Conservation (phyloP, 2,329 filamentous ascomycete species). For the Talaromyces pinophilus region DNA sequence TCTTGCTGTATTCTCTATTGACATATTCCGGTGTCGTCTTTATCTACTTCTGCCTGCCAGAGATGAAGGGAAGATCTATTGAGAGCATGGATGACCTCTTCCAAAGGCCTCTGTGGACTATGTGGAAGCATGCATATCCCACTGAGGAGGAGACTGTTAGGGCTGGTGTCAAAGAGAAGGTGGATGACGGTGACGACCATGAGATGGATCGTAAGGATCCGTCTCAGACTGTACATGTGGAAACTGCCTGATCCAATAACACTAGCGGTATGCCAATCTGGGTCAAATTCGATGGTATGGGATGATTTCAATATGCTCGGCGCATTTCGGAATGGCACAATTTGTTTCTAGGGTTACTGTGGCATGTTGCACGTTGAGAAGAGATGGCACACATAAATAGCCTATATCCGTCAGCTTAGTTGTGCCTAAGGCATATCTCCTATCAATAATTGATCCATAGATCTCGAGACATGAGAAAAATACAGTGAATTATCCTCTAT, state of each 20-base stretch:
- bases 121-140: constrained; percentile 46
- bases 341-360: too few relatives aligned
- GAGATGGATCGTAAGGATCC: constrained; percentile 16
- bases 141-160: constrained; percentile 39
- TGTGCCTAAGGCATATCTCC: too few relatives aligned
- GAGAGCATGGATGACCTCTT: constrained; percentile 41
- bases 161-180: constrained; percentile 33
- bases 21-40: constrained; percentile 41
- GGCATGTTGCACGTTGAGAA: too few relatives aligned
- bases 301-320: too few relatives aligned
- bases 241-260: not conserved
- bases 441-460: too few relatives aligned
- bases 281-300: too few relatives aligned
- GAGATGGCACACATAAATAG: too few relatives aligned
- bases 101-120: constrained; percentile 41
- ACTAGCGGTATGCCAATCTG: too few relatives aligned
- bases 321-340: too few relatives aligned
- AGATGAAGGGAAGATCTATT: constrained; percentile 35
- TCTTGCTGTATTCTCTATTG: constrained; percentile 39
- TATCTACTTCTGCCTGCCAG: constrained; percentile 37
- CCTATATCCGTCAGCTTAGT: too few relatives aligned
- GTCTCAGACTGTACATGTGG: constrained; percentile 3
- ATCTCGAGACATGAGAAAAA: too few relatives aligned
- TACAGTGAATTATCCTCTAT: too few relatives aligned
- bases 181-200: constrained; percentile 26